Base-by-base conservation (phyloP, 805 yeast species). In the Candida fluviatilis region DNA sequence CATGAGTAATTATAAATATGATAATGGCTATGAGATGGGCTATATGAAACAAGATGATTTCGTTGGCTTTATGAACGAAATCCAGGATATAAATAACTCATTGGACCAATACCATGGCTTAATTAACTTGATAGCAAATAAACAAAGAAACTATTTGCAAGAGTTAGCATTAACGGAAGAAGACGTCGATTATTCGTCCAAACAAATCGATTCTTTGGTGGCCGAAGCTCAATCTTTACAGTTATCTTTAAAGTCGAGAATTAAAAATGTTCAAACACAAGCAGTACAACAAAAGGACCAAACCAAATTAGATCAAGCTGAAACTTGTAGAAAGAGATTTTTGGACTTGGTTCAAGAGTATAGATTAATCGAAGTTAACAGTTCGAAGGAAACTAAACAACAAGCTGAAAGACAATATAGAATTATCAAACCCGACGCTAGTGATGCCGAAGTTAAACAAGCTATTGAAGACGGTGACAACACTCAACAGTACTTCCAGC, bases 321-420 rank as follows among this genome's bases (percentile, higher is more conserved):
- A 90, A 60, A 84, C 84, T 55, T 75, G 84, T 39, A 84, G 95
- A 71, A 81, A 80, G 55, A 80, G 84, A 57, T 93, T 93, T 60
- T 78, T 90, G 74, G 78, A 80, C 47, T 75, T 84, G 41, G 91
- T 93, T 57, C 93, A 88, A 62, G 88, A 80, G 57, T 88, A 86
- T 68, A 80, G 95, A 62, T 75, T 80, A 53, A 78, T 86, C 47
- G 98, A 93, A 64, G 88, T 87, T 45, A 78, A 83, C 53, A 89
- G 86, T 70, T 77, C 89, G 49, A 89, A 84, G 59, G 80, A 83
- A 52, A 87, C 86, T 60, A 81, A 84, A 59, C 78, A 79, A 45
- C 95, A 86, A 57, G 96, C 96, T 35, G 90, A 83, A 54, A 81
- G 96, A 62, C 98, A 91, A 73, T 90, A 84, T 69, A 81, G 80